phyloP scores from a whole-genome alignment of 176 grass and related monocot species.

The Triticum turgidum region DNA sequence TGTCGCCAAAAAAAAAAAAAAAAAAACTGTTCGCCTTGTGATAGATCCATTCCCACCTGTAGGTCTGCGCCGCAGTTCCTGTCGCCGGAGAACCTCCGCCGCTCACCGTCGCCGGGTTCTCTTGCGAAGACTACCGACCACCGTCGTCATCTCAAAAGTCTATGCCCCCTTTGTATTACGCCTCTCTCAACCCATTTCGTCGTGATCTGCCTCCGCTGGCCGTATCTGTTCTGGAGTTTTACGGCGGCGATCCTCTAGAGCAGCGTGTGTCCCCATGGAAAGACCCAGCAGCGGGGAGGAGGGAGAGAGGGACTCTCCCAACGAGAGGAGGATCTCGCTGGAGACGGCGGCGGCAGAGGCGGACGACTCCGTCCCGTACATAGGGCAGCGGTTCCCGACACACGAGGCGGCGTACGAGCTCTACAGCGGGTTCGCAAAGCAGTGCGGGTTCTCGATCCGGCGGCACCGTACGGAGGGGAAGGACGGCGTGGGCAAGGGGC shows the following conservation, averaged over 20 bases:
- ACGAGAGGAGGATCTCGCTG: constrained; percentile 36
- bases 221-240: constrained; percentile 41
- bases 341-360: constrained; percentile 15
- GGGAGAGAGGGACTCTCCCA: constrained; percentile 21
- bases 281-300: constrained; percentile 30
- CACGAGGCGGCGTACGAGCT: constrained; percentile 74
- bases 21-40: no score
- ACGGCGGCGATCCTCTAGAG: constrained; percentile 43
- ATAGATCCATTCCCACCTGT: background rate
- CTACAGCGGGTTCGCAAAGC: constrained; percentile 63
- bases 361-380: constrained; percentile 47
- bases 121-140: background rate
- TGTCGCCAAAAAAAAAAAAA: no score
- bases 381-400: constrained; percentile 60
- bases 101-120: background rate
- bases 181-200: background rate
- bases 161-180: background rate
- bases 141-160: background rate
- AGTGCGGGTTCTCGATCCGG: constrained; percentile 78
- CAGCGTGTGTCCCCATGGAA: constrained; percentile 36
- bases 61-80: background rate
- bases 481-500: constrained; percentile 65
- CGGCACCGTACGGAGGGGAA: constrained; percentile 77
- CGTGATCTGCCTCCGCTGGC: background rate
- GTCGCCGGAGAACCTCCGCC: background rate